phyloP scores from a whole-genome alignment of 1,284 basidiomycete genomes.

The Fomitopsis betulina region DNA sequence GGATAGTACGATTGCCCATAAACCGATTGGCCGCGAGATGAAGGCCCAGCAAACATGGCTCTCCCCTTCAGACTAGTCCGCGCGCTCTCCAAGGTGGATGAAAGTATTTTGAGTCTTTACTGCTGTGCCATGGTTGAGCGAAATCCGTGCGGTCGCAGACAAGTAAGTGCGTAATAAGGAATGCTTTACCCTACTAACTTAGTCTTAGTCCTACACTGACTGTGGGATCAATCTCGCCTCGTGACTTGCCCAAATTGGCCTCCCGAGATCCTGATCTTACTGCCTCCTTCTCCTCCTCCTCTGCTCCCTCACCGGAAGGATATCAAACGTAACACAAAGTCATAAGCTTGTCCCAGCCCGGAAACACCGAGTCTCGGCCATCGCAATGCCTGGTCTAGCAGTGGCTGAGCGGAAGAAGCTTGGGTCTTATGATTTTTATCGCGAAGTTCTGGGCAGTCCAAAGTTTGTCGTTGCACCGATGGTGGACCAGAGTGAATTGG shows the following conservation, averaged over 20 bases:
- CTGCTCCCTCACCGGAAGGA: neutral
- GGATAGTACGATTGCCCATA: neutral
- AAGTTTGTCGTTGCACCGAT: slow-evolving; percentile 93
- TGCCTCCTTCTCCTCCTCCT: neutral
- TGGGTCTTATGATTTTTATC: slow-evolving; percentile 80
- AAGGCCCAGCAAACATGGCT: neutral
- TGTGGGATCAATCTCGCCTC: neutral
- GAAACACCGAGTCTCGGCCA: neutral
- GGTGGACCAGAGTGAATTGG: slow-evolving; percentile 97
- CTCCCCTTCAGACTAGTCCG: neutral
- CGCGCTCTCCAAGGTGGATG: neutral
- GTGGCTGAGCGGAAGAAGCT: slow-evolving; percentile 43
- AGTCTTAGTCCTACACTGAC: neutral
- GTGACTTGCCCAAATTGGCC: neutral
- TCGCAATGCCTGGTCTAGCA: slow-evolving; percentile 20
- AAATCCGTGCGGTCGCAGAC: neutral
- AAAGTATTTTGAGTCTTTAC: neutral
- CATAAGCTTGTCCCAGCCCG: too few relatives aligned
- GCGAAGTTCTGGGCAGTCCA: slow-evolving; percentile 72
- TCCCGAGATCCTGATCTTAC: neutral
- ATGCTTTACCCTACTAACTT: neutral
- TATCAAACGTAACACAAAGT: too few relatives aligned
- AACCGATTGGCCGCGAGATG: neutral
- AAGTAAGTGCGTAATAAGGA: neutral
- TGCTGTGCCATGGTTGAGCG: neutral